These are phyloP conservation scores for Schizophyllum amplum DNA, from an alignment of 1,284 basidiomycete species.

Conservation along the genomic window DNA sequence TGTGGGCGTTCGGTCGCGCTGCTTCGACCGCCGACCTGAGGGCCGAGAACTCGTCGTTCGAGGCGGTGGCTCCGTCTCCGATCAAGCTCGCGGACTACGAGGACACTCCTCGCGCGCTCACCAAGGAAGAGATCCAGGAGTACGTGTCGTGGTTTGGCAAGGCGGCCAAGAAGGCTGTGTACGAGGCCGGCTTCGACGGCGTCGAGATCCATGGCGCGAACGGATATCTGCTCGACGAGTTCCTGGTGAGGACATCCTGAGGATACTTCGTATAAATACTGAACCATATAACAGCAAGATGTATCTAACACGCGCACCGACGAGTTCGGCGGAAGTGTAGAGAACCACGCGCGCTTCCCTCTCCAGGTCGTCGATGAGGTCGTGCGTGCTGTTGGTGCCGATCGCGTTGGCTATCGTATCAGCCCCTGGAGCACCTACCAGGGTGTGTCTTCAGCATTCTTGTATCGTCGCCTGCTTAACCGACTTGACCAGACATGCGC, in stretches of 20 bases:
- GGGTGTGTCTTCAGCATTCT: constrained; percentile 19
- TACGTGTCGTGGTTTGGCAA: background rate
- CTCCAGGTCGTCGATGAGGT: constrained; percentile 30
- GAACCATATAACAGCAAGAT: too few relatives aligned
- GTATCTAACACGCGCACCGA: constrained; percentile 35
- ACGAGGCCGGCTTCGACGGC: too few relatives aligned
- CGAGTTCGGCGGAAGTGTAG: constrained; percentile 46
- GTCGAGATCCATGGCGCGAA: too few relatives aligned
- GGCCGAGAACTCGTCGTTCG: background rate
- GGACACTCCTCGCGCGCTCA: background rate
- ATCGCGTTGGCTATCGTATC: constrained; percentile 11
- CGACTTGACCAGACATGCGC: constrained; percentile 34
- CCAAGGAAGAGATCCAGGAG: too few relatives aligned
- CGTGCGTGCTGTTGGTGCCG: constrained; percentile 14
- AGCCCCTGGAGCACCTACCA: constrained; percentile 36
- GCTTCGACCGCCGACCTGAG: background rate
- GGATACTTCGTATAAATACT: too few relatives aligned
- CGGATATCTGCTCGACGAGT: background rate
- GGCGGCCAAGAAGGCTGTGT: constrained; percentile 1
- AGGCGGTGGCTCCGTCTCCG: background rate
- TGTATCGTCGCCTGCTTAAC: constrained; percentile 12
- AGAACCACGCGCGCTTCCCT: constrained; percentile 43
- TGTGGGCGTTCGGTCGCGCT: background rate
- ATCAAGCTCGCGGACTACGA: too few relatives aligned
- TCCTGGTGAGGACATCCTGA: too few relatives aligned